Percentiles rank a stretch among this genome's conserved stretches.
These are phyloP conservation scores for Clitopilus passeckerianus DNA, from an alignment of 768 basidiomycete genomes.

Conservation along the genomic window DNA sequence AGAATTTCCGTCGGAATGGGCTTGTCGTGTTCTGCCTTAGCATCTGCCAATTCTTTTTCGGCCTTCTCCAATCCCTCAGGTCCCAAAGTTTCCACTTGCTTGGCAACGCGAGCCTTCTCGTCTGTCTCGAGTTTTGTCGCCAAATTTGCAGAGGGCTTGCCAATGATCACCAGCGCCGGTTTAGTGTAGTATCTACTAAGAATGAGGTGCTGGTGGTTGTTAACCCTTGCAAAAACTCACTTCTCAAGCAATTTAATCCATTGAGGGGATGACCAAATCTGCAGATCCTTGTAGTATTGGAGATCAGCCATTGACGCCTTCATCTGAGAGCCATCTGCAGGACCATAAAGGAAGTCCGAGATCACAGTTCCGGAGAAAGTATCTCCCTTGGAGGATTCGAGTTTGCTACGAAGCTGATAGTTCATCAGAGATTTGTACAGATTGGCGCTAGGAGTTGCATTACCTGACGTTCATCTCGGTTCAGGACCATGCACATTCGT, in stretches of 20 bases:
- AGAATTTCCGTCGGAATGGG: slow-evolving; percentile 81
- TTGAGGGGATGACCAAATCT: slow-evolving; percentile 65
- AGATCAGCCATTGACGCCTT: slow-evolving; percentile 73
- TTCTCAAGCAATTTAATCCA: slow-evolving; percentile 76
- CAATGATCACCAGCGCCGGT: slow-evolving; percentile 71
- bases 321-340: slow-evolving; percentile 77
- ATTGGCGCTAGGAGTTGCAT: slow-evolving; percentile 4
- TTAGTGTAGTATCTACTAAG: slow-evolving; percentile 71
- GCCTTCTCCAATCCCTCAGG: slow-evolving; percentile 74
- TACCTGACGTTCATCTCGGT: slow-evolving; percentile 85
- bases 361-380: slow-evolving; percentile 74
- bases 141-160: slow-evolving; percentile 83
- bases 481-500: slow-evolving; percentile 82
- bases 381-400: slow-evolving; percentile 82
- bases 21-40: slow-evolving; percentile 82
- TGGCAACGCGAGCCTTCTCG: slow-evolving; percentile 72
- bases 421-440: neutral
- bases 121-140: slow-evolving; percentile 76
- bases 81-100: slow-evolving; percentile 68
- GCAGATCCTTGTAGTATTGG: slow-evolving; percentile 59
- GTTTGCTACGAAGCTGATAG: slow-evolving; percentile 67
- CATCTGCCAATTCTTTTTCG: slow-evolving; percentile 63
- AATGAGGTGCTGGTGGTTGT: slow-evolving; percentile 1
- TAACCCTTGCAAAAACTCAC: slow-evolving; percentile 31
- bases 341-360: slow-evolving; percentile 82